Evolutionary conservation across 768 basidiomycete species (phyloP).

Genomic region (Asterophora parasitica): DNA sequence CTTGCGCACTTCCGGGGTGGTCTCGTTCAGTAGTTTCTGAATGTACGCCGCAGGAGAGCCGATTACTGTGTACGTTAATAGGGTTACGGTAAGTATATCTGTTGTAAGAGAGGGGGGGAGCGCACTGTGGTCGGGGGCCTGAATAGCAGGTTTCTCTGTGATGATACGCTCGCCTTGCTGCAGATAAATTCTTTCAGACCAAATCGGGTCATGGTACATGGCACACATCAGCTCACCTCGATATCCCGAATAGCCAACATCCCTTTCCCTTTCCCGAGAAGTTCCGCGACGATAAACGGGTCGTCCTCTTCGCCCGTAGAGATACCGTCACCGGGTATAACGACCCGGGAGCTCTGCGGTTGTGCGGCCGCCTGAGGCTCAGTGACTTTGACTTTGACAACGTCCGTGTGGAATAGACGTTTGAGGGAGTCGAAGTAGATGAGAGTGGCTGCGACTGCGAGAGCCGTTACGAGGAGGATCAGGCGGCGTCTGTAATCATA

Average conservation of each 20-base stretch:
- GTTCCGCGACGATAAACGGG: slow-evolving; percentile 37
- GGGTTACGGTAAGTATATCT: neutral
- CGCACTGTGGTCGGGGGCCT: slow-evolving; percentile 44
- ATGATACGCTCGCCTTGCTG: slow-evolving; percentile 57
- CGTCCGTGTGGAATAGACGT: neutral
- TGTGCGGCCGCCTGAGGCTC: too few relatives aligned
- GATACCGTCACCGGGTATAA: too few relatives aligned
- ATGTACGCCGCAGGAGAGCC: slow-evolving; percentile 45
- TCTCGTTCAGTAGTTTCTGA: slow-evolving; percentile 26
- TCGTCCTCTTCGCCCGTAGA: neutral
- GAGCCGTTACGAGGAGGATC: neutral
- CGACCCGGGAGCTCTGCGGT: too few relatives aligned
- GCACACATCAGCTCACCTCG: slow-evolving; percentile 26
- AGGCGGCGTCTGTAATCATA: neutral
- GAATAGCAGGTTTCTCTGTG: slow-evolving; percentile 50
- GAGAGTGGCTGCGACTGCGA: neutral
- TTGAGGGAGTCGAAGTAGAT: slow-evolving; percentile 2
- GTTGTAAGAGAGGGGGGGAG: neutral
- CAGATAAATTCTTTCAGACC: too few relatives aligned
- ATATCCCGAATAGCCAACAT: slow-evolving; percentile 49
- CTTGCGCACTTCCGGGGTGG: slow-evolving; percentile 28
- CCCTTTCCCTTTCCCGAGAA: slow-evolving; percentile 55
- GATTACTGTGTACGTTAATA: slow-evolving; percentile 26
- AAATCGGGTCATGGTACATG: too few relatives aligned
- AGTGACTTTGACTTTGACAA: neutral